Base-by-base conservation (phyloP, 176 grass and related monocot genomes). In the Avena atlantica region DNA sequence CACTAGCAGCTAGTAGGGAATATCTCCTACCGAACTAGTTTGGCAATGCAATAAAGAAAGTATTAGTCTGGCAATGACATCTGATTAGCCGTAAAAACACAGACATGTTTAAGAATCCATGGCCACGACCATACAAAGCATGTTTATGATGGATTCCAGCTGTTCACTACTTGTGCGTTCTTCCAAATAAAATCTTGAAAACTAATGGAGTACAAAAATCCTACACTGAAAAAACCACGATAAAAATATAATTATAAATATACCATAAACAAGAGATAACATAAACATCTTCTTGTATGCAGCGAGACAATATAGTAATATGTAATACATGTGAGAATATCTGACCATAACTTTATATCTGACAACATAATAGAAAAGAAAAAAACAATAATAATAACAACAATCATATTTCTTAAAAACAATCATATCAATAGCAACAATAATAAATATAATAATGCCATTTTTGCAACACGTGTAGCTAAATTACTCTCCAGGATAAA, bases 1-100 rank as follows among this genome's bases (percentile, higher is more conserved):
- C 25, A 50, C 40, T 84, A 53, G 10, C 0, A 70, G 37, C 57
- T 29, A 34, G 29, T 3, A 3, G 20, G 49, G 47, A 85, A 70
- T 58, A 9, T 69, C 8, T 74, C 47, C 81, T 20, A 2, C 62
- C 76, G 10, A 57, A 47, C 21, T 73, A 83, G 81, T 83, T 83
- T 59, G 52, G 68, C 23, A 56, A 60, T 14, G 5, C 17, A 5
- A 0, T 20, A 7, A 16, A 59, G 56, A 59, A 58, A 58, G 56
- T 21, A 61, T 62, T 49, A 62, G 70, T 62, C 49, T 74, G 37
- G 23, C 24, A 49, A 17, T 15, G n/a, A 20, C 55, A 59, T 79
- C 6, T 0, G 23, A 31, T 79, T 45, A 68, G 9, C 12, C 17
- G 42, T 29, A 58, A 70, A 25, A 70, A 70, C 13, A 13, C 13